These are phyloP conservation scores for Ehretia macrophylla DNA, from an alignment of 257 asterid species.

Conservation along the genomic window DNA sequence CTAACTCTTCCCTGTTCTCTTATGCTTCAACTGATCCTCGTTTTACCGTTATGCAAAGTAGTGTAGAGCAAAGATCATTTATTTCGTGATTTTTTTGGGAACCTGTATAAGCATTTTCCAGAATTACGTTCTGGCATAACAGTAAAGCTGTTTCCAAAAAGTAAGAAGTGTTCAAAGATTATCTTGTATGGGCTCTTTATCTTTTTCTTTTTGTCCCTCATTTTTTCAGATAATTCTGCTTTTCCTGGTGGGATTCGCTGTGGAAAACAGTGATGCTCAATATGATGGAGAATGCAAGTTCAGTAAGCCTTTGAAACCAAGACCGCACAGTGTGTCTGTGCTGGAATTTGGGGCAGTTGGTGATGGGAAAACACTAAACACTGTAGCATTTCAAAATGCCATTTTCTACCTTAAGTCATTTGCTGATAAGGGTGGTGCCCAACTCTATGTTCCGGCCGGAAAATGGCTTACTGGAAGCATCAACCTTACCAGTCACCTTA, in stretches of 20 bases:
- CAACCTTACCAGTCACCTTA: constrained; percentile 82
- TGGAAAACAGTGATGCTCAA: constrained; percentile 14
- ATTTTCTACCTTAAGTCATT: constrained; percentile 78
- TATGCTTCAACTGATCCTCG: too few species aligned
- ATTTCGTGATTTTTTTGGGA: too few species aligned
- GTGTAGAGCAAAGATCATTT: too few species aligned
- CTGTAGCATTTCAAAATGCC: constrained; percentile 78
- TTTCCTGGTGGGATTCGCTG: constrained; percentile 7
- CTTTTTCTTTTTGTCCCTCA: not conserved
- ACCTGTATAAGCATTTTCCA: too few species aligned
- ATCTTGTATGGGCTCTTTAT: not conserved
- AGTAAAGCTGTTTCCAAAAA: too few species aligned
- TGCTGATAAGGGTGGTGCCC: constrained; percentile 83
- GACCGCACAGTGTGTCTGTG: constrained; percentile 33
- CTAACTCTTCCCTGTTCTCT: too few species aligned
- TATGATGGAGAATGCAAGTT: constrained; percentile 21
- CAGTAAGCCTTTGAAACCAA: constrained; percentile 22
- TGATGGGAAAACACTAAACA: constrained; percentile 51
- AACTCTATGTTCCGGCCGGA: constrained; percentile 75
- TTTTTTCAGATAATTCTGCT: not conserved
- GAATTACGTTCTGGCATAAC: too few species aligned
- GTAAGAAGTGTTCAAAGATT: too few species aligned
- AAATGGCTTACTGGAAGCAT: constrained; percentile 73
- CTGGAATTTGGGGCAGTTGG: constrained; percentile 40
- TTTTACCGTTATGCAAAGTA: too few species aligned